A percentile compares a stretch with the other conserved stretches of the same genome.
phyloP scores from a whole-genome alignment of 1,139 yeast species.

The Pneumocystis oryctolagi region DNA sequence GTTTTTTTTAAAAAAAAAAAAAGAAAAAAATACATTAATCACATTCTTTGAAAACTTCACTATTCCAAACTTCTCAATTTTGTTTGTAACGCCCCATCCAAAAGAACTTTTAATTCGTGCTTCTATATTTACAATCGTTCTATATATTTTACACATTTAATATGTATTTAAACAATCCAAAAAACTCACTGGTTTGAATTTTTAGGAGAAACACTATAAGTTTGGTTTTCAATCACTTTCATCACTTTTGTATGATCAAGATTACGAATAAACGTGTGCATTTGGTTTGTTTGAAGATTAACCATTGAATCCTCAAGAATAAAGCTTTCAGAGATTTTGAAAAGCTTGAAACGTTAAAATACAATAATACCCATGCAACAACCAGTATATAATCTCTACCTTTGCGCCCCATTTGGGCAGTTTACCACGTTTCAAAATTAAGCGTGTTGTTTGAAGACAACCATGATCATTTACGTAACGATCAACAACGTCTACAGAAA shows the following conservation, averaged over 20 bases:
- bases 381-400: constrained; percentile 30
- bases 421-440: constrained; percentile 66
- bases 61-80: background rate
- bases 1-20: no score
- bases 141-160: background rate
- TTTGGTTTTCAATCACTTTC: constrained; percentile 67
- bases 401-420: constrained; percentile 71
- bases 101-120: background rate
- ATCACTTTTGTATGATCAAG: constrained; percentile 72
- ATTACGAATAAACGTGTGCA: constrained; percentile 67
- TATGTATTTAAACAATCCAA: background rate
- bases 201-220: background rate
- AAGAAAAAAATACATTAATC: background rate
- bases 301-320: constrained; percentile 67
- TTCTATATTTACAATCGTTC: background rate
- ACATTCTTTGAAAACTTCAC: background rate
- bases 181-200: background rate
- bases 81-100: background rate
- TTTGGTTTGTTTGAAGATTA: constrained; percentile 41
- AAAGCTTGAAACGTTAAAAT: constrained; percentile 5
- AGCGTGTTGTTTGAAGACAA: constrained; percentile 52
- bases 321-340: constrained; percentile 43
- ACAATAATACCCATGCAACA: background rate
- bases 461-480: constrained; percentile 46
- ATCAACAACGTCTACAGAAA: constrained; percentile 66